phyloP scores from a whole-genome alignment of 2,329 filamentous ascomycete genomes.

The Botryosphaeria dothidea region DNA sequence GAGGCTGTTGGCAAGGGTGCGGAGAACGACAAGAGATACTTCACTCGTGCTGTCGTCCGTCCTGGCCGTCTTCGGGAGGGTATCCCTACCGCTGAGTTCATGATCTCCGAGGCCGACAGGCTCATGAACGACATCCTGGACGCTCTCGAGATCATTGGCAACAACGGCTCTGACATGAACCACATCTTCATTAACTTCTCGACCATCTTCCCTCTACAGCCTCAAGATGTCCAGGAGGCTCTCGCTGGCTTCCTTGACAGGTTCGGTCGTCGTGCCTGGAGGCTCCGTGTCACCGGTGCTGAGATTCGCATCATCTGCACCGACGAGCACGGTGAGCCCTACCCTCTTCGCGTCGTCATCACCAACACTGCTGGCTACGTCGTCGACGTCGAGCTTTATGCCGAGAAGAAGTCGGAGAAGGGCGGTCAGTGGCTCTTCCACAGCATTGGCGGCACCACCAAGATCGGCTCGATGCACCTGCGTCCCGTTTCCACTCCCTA shows the following conservation, averaged over 20 bases:
- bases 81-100: constrained; percentile 97
- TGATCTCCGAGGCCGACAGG: constrained; percentile 94
- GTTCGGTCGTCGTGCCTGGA: constrained; percentile 92
- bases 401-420: constrained; percentile 96
- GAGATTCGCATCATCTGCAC: constrained; percentile 99
- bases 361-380: constrained; percentile 98
- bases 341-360: constrained; percentile 93
- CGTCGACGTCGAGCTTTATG: constrained; percentile 96
- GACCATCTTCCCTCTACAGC: constrained; percentile 89
- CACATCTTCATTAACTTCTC: constrained; percentile 99
- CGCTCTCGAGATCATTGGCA: constrained; percentile 95
- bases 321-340: constrained; percentile 78
- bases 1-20: constrained; percentile 93
- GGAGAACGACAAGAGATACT: constrained; percentile 97
- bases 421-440: constrained; percentile 95
- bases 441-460: constrained; percentile 91
- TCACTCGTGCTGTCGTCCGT: constrained; percentile 92
- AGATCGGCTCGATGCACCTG: constrained; percentile 93
- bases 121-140: constrained; percentile 98
- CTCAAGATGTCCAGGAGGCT: constrained; percentile 86
- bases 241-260: constrained; percentile 94
- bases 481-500: constrained; percentile 89
- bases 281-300: constrained; percentile 92
- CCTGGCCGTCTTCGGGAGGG: constrained; percentile 93
- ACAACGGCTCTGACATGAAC: constrained; percentile 99